Base-by-base conservation (phyloP, 768 basidiomycete species). In the Pleurotus eryngii region DNA sequence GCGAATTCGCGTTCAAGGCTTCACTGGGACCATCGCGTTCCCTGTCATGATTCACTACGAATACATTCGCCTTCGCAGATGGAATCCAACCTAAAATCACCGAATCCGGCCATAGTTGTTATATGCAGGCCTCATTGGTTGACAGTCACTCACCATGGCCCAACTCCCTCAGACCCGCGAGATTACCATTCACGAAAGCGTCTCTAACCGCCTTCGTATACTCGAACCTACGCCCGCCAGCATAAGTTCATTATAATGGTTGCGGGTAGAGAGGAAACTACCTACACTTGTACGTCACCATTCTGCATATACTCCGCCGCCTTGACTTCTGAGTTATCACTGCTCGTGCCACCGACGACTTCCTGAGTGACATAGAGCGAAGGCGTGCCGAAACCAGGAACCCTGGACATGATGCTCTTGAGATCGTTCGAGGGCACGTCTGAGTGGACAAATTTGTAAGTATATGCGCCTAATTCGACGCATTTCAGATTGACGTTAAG, bases 1-100 rank as follows among this genome's bases (percentile, higher is more conserved):
- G 67, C 1, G 78, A 79, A 57, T 75, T 73, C 37, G 67, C 68
- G 57, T 74, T 78, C 3, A 81, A 70, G 1, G 79, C 76, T 27
- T 46, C 68, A 63, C 20, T 20, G 20, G 20, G 20, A 20, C 30
- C 81, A 66, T 22, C 7, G 14, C 50, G 50, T 65, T 81, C 81
- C 5, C 79, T 81, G 59, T 82, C 81, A 53, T 81, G 81, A 59
- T 82, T 79, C 0, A 73, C 66, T 5, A 81, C 79, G 57, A 81
- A 81, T 8, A 75, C 71, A 58, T 81, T 82, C 0, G 80, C 81
- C 3, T 59, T 59, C 0, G 67, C 61, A 5, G 76, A 69, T 0
- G 72, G 51, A 2, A 81, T 67, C 79, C 78, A 82, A 12, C 77
- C 49, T 49, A n/a, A 15, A 5, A 20, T 20, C 15, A 48, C 7